phyloP scores from a whole-genome alignment of 208 protist species.

The Acanthamoeba rhysodes region DNA sequence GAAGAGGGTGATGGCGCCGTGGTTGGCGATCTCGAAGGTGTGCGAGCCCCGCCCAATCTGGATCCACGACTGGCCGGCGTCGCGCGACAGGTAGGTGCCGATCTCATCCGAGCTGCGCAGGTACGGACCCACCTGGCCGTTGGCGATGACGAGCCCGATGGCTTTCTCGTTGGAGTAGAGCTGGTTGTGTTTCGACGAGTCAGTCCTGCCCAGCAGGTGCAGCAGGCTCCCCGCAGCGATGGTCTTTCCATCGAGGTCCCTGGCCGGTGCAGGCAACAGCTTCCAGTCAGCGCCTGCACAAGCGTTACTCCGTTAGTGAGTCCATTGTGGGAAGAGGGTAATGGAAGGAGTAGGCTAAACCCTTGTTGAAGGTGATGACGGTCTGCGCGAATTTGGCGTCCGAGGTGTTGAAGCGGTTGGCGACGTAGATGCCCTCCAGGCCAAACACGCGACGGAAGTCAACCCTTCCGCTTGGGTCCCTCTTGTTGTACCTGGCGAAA shows the following conservation, averaged over 20 bases:
- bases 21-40: conserved; percentile 54
- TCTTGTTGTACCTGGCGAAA: conserved; percentile 49
- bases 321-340: not conserved
- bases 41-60: conserved; percentile 15
- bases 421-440: conserved; percentile 60
- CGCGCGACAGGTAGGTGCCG: conserved; percentile 30
- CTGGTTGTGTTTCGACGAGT: conserved; percentile 33
- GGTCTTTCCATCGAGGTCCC: not conserved
- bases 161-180: conserved; percentile 61
- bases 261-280: not conserved
- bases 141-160: conserved; percentile 25
- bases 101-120: not conserved
- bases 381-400: conserved; percentile 17
- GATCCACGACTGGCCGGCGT: conserved; percentile 54
- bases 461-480: not conserved
- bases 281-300: conserved; percentile 24
- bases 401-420: conserved; percentile 34
- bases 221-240: not conserved
- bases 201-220: conserved; percentile 45
- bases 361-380: conserved; percentile 52
- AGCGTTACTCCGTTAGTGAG: not conserved
- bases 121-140: conserved; percentile 35
- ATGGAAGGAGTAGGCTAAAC: not conserved
- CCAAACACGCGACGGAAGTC: conserved; percentile 26
- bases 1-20: conserved; percentile 34